Evolutionary conservation across 352 stramenopile species (phyloP), one percentile per base, ranked within the genome.

Genomic region (Globisporangium paroecandrum): DNA sequence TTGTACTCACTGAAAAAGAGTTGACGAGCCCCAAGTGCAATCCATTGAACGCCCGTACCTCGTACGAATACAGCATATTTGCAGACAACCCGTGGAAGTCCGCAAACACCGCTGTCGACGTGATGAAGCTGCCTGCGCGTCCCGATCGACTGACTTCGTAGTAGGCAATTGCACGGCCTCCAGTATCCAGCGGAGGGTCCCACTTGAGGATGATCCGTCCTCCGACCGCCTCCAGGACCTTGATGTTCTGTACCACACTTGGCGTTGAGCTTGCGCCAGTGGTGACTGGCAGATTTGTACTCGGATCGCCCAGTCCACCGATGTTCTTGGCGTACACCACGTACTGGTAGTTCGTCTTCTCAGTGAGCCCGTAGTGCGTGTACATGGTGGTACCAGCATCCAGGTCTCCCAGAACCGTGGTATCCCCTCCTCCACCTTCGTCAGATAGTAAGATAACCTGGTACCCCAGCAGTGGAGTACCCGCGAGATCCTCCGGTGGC

Each of bases 401-500:
- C 13, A 70, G 36, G 1, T 61, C 55, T 0, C n/a, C n/a, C 2
- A 72, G 62, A 0, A 77, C 34, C 0, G 62, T 4, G 12, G 62
- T 32, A 32, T 58, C 62, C 15, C 54, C 46, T 13, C 36, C 61
- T 3, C 68, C 56, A 0, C 64, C 34, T 3, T 68, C 56, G 1
- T 66, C 34, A n/a, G 34, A 47, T 6, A 76, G 5, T 4, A 72
- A 49, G 12, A 76, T 68, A 20, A 89, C 67, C 0, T 63, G 58
- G 43, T 88, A 90, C 12, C 77, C 77, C n/a, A 68, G 8, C 2
- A 89, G 62, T 7, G 61, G 59, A 22, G 88, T 36, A 7, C 78
- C 81, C n/a, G 83, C 83, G 1, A 89, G 58, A 12, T 91, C 83
- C 22, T 78, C 68, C 1, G 83, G 83, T 22, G 36, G 25, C 10